Evolutionary conservation across 176 grass and related monocot genomes (phyloP).

Genomic region (sorghum (Sorghum bicolor)): DNA sequence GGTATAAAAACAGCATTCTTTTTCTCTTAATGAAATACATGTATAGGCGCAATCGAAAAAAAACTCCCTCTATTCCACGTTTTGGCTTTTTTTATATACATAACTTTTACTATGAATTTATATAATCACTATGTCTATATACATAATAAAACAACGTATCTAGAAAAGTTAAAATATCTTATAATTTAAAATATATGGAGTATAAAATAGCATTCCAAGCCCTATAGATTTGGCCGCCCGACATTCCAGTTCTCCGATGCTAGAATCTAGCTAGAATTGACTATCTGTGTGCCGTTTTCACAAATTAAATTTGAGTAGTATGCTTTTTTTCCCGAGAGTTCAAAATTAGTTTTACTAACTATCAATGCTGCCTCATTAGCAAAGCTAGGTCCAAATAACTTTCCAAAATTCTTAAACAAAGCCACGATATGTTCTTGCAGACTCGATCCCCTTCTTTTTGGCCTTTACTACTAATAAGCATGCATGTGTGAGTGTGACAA

Average conservation of each 20-base stretch:
- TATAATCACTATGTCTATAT: no score
- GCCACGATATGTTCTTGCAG: background rate
- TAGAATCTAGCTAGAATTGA: background rate
- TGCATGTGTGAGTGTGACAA: constrained; percentile 33
- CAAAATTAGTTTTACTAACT: background rate
- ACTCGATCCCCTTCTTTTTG: background rate
- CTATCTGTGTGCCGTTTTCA: background rate
- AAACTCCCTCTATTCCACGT: no score
- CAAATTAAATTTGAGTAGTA: background rate
- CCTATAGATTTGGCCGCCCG: background rate
- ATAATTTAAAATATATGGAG: no score
- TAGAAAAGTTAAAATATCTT: no score
- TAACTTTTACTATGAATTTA: no score
- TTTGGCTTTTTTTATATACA: no score
- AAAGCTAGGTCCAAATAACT: constrained; percentile 13
- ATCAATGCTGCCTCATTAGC: background rate
- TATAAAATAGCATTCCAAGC: background rate
- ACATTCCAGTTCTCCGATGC: background rate
- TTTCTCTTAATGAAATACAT: background rate
- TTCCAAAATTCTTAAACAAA: constrained; percentile 27
- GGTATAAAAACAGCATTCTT: background rate
- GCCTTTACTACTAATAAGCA: constrained; percentile 18
- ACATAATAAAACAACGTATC: no score
- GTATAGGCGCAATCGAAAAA: no score
- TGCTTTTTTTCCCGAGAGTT: background rate